Evolutionary conservation across 306 rosid species (phyloP).

Genomic region (Neltuma alba): DNA sequence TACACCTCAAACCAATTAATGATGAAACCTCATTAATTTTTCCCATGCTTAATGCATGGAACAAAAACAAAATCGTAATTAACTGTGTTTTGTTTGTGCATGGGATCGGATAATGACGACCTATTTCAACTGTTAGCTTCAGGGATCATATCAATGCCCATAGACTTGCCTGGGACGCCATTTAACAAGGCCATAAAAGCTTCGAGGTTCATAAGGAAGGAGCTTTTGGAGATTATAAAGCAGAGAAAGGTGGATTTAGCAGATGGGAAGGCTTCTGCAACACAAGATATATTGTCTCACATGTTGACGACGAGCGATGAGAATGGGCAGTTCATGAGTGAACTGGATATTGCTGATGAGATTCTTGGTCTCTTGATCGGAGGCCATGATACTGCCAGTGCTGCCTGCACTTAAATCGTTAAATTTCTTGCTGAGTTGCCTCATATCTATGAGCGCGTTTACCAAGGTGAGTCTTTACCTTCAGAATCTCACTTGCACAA

Average conservation of each 20-base stretch:
- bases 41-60: too few species aligned
- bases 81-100: not conserved
- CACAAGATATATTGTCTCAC: conserved; percentile 88
- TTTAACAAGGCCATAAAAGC: conserved; percentile 70
- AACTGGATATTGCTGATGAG: conserved; percentile 74
- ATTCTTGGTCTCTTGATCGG: conserved; percentile 85
- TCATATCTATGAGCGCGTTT: conserved; percentile 67
- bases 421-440: conserved; percentile 87
- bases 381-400: conserved; percentile 92
- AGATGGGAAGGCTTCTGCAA: conserved; percentile 55
- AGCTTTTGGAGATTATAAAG: conserved; percentile 57
- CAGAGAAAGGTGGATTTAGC: conserved; percentile 67
- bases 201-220: conserved; percentile 54
- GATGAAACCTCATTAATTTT: too few species aligned
- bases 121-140: conserved; percentile 60
- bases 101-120: not conserved
- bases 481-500: too few species aligned
- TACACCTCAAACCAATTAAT: too few species aligned
- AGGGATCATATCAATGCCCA: conserved; percentile 71
- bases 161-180: conserved; percentile 82
- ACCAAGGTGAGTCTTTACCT: conserved; percentile 60
- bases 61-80: not conserved
- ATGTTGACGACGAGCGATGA: conserved; percentile 65
- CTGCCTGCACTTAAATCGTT: conserved; percentile 81
- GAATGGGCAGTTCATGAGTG: conserved; percentile 56